Evolutionary conservation across 345 rosid species (phyloP), one percentile per base, ranked within the genome.

Genomic region (Aegle marmelos): DNA sequence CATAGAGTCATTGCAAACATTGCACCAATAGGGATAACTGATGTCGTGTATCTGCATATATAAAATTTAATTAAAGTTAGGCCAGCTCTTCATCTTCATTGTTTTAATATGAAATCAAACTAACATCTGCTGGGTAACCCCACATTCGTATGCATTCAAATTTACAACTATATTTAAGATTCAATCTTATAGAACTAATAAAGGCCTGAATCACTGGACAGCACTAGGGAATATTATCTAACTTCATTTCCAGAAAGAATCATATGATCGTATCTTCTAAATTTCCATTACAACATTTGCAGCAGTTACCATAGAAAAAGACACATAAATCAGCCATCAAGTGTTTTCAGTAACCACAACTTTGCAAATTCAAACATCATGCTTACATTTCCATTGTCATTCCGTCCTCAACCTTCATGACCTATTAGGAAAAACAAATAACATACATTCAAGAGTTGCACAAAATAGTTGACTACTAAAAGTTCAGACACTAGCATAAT

Each of bases 1-100:
- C 99, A 95, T 70, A 95, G 98, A 75, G 99, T 93, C 98, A 93
- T 92, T 9, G 99, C 99, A 85, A 95, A 95, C 88, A 84, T 95
- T 24, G 98, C 95, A 78, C 98, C 99, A 80, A 95, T 95, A 41
- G 99, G 99, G 77, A 93, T 74, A 78, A 95, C 98, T 57, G 99
- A 95, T 59, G 92, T 87, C 68, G 82, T 63, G 78, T 93, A 95
- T 88, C 97, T 93, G 91, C 78, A 79, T 58, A 78, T 74, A 84
- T 63, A 78, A 79, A 78, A 67, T 1, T 50, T 68, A 56, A 27
- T 67, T 72, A 79, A 70, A 79, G 76, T 59, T 57, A 60, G 31
- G 33, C 25, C 27, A 59, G 36, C 28, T 53, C 57, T 53, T 53
- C 57, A 16, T 53, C 59, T 22, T 57, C 16, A 57, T 24, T 57